Evolutionary conservation across 2,329 filamentous ascomycete species (phyloP).

Genomic region (Colletotrichum simmondsii): DNA sequence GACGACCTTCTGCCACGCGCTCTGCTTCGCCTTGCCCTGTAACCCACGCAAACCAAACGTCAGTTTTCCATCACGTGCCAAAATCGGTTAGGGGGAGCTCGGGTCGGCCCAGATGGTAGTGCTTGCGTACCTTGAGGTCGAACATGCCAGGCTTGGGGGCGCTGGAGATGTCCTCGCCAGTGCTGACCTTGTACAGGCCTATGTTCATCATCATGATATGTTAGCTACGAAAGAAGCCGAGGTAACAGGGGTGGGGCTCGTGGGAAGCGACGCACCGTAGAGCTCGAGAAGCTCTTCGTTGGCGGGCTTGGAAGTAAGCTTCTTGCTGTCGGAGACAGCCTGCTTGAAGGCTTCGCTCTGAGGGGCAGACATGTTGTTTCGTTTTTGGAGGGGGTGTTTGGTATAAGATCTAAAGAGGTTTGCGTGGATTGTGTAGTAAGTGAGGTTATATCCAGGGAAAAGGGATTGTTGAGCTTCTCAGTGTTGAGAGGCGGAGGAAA

Average conservation of each 20-base stretch:
- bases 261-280: slow-evolving; percentile 58
- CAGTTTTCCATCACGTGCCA: slow-evolving; percentile 7
- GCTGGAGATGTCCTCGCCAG: slow-evolving; percentile 64
- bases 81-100: background rate
- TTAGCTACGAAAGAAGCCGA: background rate
- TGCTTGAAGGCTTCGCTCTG: slow-evolving; percentile 62
- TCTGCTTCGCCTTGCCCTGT: slow-evolving; percentile 84
- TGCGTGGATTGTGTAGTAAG: background rate
- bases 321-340: slow-evolving; percentile 72
- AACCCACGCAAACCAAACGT: slow-evolving; percentile 18
- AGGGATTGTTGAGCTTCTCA: slow-evolving; percentile 30
- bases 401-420: background rate
- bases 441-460: background rate
- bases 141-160: slow-evolving; percentile 75
- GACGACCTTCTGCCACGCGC: slow-evolving; percentile 78
- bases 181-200: slow-evolving; percentile 70
- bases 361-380: slow-evolving; percentile 51
- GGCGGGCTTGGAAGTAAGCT: slow-evolving; percentile 72
- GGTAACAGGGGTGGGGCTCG: background rate
- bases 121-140: slow-evolving; percentile 69
- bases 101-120: background rate
- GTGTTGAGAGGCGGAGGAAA: slow-evolving; percentile 28
- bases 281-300: slow-evolving; percentile 74
- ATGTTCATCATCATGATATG: slow-evolving; percentile 18
- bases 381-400: background rate